Conservation (phyloP, 2,329 filamentous ascomycete genomes). For the Diaporthe caulivora region DNA sequence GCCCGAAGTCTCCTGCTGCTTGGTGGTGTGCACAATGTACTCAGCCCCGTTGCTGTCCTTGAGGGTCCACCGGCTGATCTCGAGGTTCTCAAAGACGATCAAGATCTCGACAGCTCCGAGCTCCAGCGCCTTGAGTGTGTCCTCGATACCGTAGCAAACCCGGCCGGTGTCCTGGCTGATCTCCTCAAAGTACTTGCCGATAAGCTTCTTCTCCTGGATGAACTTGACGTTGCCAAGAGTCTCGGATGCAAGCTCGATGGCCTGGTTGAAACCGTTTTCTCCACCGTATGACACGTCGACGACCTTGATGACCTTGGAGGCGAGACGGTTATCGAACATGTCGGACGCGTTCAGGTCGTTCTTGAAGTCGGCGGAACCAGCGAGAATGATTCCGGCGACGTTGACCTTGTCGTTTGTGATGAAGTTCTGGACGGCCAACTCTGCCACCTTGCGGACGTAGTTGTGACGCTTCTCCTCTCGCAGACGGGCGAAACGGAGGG, state of each 20-base stretch:
- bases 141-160: constrained; percentile 97
- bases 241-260: constrained; percentile 94
- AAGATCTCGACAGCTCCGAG: constrained; percentile 93
- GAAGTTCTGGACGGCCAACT: constrained; percentile 98
- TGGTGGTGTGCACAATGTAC: constrained; percentile 87
- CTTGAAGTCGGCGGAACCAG: constrained; percentile 99
- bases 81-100: constrained; percentile 97
- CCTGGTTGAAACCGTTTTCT: constrained; percentile 99
- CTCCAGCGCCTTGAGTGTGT: constrained; percentile 96
- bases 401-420: constrained; percentile 99
- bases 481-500: constrained; percentile 98
- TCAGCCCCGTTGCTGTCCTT: constrained; percentile 82
- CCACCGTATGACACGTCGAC: constrained; percentile 99
- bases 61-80: constrained; percentile 90
- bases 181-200: constrained; percentile 98
- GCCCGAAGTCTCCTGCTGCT: constrained; percentile 77
- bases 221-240: constrained; percentile 99
- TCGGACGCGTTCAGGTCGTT: constrained; percentile 98
- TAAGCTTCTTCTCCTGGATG: constrained; percentile 99
- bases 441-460: constrained; percentile 98
- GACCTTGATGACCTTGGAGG: constrained; percentile 98
- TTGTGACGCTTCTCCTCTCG: constrained; percentile 99
- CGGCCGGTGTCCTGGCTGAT: constrained; percentile 98
- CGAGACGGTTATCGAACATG: constrained; percentile 93
- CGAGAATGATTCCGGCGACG: constrained; percentile 93